Evolutionary conservation across 768 basidiomycete genomes (phyloP).

Genomic region (Panaeolus papilionaceus): DNA sequence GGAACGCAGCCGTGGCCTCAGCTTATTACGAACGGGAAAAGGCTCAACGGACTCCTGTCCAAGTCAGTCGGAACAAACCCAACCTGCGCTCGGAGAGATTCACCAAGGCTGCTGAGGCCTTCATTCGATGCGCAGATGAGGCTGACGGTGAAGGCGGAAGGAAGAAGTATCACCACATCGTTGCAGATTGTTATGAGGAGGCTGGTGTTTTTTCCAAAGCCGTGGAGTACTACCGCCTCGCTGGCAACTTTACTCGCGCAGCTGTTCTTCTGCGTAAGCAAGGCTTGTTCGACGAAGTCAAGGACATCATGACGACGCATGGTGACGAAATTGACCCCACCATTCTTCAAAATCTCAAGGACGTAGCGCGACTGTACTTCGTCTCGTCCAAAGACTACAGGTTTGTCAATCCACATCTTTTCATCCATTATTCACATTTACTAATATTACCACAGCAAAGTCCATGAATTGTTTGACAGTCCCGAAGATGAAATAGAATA

Average conservation of each 20-base stretch:
- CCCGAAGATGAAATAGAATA: constrained; percentile 63
- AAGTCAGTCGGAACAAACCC: constrained; percentile 26
- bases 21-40: constrained; percentile 60
- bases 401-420: constrained; percentile 33
- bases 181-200: constrained; percentile 53
- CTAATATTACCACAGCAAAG: constrained; percentile 43
- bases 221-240: constrained; percentile 48
- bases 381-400: constrained; percentile 41
- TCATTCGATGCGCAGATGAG: constrained; percentile 45
- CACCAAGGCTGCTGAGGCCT: constrained; percentile 53
- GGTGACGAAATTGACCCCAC: constrained; percentile 34
- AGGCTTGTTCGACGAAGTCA: constrained; percentile 59
- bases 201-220: constrained; percentile 47
- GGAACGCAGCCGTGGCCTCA: constrained; percentile 51
- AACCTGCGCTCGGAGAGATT: constrained; percentile 42
- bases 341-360: constrained; percentile 43
- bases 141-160: constrained; percentile 33
- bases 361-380: constrained; percentile 53
- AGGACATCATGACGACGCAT: constrained; percentile 48
- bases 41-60: constrained; percentile 44
- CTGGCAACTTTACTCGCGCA: constrained; percentile 48
- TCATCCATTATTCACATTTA: background rate
- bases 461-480: constrained; percentile 51
- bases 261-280: constrained; percentile 56
- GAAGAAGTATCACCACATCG: constrained; percentile 44